Base-by-base conservation (phyloP, 2,329 filamentous ascomycete species). In the Exophiala spinifera region DNA sequence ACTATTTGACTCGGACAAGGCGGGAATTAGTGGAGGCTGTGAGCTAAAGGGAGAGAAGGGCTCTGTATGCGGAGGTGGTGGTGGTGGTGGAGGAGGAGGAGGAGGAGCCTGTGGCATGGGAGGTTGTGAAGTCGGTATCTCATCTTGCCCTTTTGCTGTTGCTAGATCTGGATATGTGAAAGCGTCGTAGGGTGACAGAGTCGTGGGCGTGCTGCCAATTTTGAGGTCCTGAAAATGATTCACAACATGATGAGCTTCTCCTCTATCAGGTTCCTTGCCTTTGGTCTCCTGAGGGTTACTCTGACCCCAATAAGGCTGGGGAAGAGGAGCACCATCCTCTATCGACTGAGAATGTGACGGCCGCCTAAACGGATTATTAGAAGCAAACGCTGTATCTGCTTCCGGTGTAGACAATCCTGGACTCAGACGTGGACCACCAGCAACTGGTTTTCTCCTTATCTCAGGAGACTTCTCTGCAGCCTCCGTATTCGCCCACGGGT, bases 281-380 rank as follows among this genome's bases (percentile, higher is more conserved):
- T 60, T 57, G 11, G 4, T 19, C 13, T 21, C n/a, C 14, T 15
- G 37, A 31, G n/a, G 19, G 10, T 15, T 25, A 15, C 49, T 39
- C 17, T 55, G 48, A 13, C 42, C 44, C 55, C 42, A 55, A 15
- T 56, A 37, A n/a, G 54, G 45, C 8, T 10, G 28, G 5, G 42
- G 36, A 4, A 43, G 21, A 11, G 20, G 39, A 8, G 37, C 49
- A 19, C 51, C 51, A 42, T 17, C 37, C 14, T n/a, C 14, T 19
- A 15, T 15, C 14, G 45, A 25, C 14, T 45, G 46, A 4, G 60
- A 61, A 25, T 31, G 10, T 31, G 28, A 31, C 28, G 55, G 53
- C 20, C 61, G 51, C 40, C 62, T 51, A 51, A 61, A 65, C 10
- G 63, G 63, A 48, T 65, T 65, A 46, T 63, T 63, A n/a, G 63